Conservation (phyloP, 2,329 filamentous ascomycete genomes). For the Lachnellula suecica region DNA sequence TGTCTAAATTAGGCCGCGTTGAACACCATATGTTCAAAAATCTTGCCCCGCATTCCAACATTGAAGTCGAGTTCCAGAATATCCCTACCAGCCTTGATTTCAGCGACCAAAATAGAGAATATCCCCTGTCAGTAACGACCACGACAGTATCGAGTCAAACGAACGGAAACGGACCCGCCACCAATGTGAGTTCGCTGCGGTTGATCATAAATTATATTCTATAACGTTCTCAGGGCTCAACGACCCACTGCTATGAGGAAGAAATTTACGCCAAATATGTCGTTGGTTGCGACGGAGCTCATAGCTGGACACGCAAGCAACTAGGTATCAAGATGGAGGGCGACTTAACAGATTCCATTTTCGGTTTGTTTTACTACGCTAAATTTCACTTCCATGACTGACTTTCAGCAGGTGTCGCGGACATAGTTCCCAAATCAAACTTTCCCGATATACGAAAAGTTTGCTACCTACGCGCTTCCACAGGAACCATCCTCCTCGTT, state of each 20-base stretch:
- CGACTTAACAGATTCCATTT: conserved; percentile 56
- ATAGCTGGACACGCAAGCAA: conserved; percentile 49
- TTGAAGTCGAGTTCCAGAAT: not conserved
- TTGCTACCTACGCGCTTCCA: not conserved
- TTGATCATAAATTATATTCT: not conserved
- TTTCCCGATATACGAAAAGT: conserved; percentile 40
- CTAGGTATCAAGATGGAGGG: conserved; percentile 57
- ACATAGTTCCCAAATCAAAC: conserved; percentile 35
- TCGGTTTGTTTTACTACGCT: conserved; percentile 51
- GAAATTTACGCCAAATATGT: conserved; percentile 59
- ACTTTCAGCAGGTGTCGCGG: conserved; percentile 38
- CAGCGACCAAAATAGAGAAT: not conserved
- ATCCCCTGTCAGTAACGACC: not conserved
- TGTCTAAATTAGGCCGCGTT: not conserved
- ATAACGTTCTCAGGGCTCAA: not conserved
- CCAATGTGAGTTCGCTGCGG: not conserved
- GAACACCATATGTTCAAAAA: not conserved
- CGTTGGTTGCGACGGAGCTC: conserved; percentile 59
- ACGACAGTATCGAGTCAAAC: not conserved
- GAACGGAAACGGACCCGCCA: not conserved
- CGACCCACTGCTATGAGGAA: not conserved
- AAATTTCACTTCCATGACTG: conserved; percentile 7
- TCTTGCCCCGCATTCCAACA: not conserved
- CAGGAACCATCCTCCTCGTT: not conserved
- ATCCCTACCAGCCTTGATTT: not conserved